Conservation (phyloP, 176 grass and related monocot genomes). For the Lolium rigidum region DNA sequence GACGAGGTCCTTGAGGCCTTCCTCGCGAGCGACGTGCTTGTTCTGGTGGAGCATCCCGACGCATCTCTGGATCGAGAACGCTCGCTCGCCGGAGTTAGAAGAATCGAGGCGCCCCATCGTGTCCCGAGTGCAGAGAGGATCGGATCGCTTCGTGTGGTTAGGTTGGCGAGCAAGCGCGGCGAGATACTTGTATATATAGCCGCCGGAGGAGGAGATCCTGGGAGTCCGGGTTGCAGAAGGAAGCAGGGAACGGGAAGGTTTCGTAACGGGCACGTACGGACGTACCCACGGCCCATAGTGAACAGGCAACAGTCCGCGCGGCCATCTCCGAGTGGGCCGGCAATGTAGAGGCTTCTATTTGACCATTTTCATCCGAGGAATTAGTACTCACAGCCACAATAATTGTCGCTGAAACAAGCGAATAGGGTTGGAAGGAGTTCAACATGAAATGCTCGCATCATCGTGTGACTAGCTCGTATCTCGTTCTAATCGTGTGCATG, state of each 20-base stretch:
- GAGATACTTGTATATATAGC: background rate
- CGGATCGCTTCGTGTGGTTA: background rate
- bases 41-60: conserved; percentile 28
- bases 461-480: no score
- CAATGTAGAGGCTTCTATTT: no score
- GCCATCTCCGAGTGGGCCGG: background rate
- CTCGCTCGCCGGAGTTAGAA: background rate
- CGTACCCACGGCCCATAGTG: no score
- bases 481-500: no score
- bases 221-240: background rate
- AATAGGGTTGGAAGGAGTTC: no score
- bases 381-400: no score
- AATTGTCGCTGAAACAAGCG: no score
- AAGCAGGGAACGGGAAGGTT: no score
- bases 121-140: background rate
- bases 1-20: conserved; percentile 12
- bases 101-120: background rate
- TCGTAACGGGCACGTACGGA: no score
- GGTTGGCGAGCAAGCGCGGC: background rate
- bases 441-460: no score
- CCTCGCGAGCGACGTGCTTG: conserved; percentile 20
- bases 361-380: no score
- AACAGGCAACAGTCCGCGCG: no score
- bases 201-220: background rate
- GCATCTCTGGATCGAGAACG: conserved; percentile 23